phyloP scores from a whole-genome alignment of 2,329 filamentous ascomycete species.

The Fusarium sp. region DNA sequence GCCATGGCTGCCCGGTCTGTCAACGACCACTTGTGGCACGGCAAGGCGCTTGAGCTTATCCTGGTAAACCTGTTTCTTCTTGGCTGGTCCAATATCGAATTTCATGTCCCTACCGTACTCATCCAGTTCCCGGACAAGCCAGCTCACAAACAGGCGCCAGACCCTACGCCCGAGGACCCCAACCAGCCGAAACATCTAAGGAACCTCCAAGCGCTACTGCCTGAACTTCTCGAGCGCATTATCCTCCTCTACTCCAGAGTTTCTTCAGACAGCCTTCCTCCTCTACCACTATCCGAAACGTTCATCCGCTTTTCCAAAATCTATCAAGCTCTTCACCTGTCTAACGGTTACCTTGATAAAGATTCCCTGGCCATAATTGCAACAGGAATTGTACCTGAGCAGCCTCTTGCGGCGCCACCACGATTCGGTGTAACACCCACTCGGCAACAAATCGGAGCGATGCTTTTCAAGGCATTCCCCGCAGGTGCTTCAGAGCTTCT shows the following conservation, averaged over 20 bases:
- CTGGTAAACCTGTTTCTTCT: conserved; percentile 84
- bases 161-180: conserved; percentile 50
- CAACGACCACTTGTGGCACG: conserved; percentile 97
- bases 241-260: conserved; percentile 78
- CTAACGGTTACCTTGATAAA: conserved; percentile 70
- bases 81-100: conserved; percentile 85
- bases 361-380: conserved; percentile 73
- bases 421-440: conserved; percentile 66
- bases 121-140: conserved; percentile 61
- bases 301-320: conserved; percentile 79
- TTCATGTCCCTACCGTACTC: conserved; percentile 74
- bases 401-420: conserved; percentile 63
- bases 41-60: conserved; percentile 91
- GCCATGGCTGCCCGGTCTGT: conserved; percentile 79
- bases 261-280: conserved; percentile 76
- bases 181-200: conserved; percentile 65
- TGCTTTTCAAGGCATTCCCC: conserved; percentile 77
- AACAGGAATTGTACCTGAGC: conserved; percentile 66
- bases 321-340: conserved; percentile 73
- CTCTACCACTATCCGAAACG: conserved; percentile 77
- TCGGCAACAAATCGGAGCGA: conserved; percentile 71
- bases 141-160: conserved; percentile 50
- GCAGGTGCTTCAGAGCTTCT: conserved; percentile 73
- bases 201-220: conserved; percentile 69
- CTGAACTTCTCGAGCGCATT: conserved; percentile 80